Conservation (phyloP, 495 filamentous ascomycete species). For the Aspergillus coremiiformis region DNA sequence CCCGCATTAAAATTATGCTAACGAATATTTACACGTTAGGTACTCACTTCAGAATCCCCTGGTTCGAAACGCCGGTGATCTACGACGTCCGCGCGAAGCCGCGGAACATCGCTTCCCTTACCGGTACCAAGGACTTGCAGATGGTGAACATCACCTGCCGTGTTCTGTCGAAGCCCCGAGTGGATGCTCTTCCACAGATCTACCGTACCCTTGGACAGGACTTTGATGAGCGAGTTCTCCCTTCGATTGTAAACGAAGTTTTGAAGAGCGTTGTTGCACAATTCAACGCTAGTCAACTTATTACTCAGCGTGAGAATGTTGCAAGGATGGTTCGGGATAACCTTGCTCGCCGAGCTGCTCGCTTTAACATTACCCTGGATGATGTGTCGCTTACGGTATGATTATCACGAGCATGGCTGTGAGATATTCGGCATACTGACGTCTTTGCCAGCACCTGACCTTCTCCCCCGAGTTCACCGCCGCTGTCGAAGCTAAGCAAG, state of each 20-base stretch:
- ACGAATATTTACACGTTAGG: constrained; percentile 44
- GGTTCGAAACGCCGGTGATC: constrained; percentile 93
- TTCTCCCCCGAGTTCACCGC: constrained; percentile 99
- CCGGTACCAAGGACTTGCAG: constrained; percentile 97
- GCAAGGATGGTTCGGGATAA: constrained; percentile 87
- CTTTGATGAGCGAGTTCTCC: constrained; percentile 94
- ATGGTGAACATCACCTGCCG: constrained; percentile 99
- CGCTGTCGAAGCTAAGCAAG: constrained; percentile 97
- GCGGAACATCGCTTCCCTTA: constrained; percentile 92
- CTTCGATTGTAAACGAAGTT: constrained; percentile 97
- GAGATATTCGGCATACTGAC: constrained; percentile 9
- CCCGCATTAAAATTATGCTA: neutral
- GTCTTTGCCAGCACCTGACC: constrained; percentile 68
- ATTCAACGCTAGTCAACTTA: constrained; percentile 97
- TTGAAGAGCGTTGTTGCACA: constrained; percentile 98
- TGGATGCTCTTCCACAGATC: constrained; percentile 87
- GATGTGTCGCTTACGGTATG: constrained; percentile 95
- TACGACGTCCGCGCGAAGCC: constrained; percentile 98
- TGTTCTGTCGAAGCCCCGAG: constrained; percentile 86
- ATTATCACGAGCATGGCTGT: neutral
- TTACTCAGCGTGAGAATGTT: constrained; percentile 97
- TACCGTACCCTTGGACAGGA: constrained; percentile 93
- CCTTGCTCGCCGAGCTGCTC: constrained; percentile 77
- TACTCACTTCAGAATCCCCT: constrained; percentile 88
- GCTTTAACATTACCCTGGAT: constrained; percentile 95